phyloP scores from a whole-genome alignment of 1,284 basidiomycete genomes.

The Cryptococcus depauperatus region DNA sequence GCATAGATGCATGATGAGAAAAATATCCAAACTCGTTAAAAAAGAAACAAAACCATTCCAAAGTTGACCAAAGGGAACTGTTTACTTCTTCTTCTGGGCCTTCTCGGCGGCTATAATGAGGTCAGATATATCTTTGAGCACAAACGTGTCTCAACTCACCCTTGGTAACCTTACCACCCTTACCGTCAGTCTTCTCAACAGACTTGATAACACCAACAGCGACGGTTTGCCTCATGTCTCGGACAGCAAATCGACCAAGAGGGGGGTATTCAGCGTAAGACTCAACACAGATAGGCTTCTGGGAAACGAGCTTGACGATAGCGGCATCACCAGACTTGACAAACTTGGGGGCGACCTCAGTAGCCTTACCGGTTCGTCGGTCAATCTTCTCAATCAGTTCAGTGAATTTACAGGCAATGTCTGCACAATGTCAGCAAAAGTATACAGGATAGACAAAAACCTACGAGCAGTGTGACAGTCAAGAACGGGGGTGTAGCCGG shows the following conservation, averaged over 20 bases:
- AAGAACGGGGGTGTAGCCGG: conserved; percentile 74
- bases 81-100: conserved; percentile 81
- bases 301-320: conserved; percentile 84
- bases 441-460: not conserved
- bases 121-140: no score
- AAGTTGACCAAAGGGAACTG: no score
- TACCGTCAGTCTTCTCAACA: conserved; percentile 48
- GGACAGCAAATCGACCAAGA: conserved; percentile 85
- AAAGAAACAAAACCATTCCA: no score
- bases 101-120: not conserved
- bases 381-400: conserved; percentile 99
- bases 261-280: conserved; percentile 97
- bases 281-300: conserved; percentile 66
- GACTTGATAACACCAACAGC: conserved; percentile 16
- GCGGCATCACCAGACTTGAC: conserved; percentile 78
- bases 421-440: conserved; percentile 43
- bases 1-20: no score
- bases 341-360: conserved; percentile 77
- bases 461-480: conserved; percentile 97
- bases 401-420: conserved; percentile 99
- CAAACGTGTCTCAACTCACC: conserved; percentile 28
- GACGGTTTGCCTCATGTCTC: conserved; percentile 59
- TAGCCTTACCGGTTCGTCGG: conserved; percentile 55
- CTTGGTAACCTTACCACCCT: conserved; percentile 67
- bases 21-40: no score